These are phyloP conservation scores for Aspergillus ruber DNA, from an alignment of 2,329 filamentous ascomycete genomes.

Conservation along the genomic window DNA sequence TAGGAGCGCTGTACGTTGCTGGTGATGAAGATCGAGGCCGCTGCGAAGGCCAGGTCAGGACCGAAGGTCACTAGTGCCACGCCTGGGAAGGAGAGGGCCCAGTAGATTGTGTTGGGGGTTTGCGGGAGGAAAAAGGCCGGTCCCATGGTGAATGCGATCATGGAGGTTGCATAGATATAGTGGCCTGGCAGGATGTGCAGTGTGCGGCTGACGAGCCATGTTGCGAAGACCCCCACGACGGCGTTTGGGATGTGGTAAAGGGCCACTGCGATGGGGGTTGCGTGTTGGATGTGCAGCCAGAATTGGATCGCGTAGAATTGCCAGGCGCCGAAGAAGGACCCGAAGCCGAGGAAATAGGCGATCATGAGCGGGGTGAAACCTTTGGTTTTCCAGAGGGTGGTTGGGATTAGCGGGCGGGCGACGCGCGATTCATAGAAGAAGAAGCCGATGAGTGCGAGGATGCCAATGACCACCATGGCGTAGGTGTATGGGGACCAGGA, in stretches of 20 bases:
- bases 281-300: constrained; percentile 34
- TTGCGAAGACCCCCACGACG: constrained; percentile 40
- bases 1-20: constrained; percentile 42
- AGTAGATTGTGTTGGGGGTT: constrained; percentile 37
- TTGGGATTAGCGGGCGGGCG: constrained; percentile 41
- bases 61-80: constrained; percentile 43
- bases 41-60: constrained; percentile 43
- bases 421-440: constrained; percentile 42
- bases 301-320: constrained; percentile 38
- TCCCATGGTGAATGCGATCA: constrained; percentile 36
- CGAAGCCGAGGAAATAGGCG: constrained; percentile 40
- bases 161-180: constrained; percentile 41
- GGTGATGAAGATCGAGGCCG: constrained; percentile 46
- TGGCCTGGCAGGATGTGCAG: constrained; percentile 43
- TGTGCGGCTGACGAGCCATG: constrained; percentile 41
- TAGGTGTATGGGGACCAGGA: constrained; percentile 47
- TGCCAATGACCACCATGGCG: constrained; percentile 41
- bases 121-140: constrained; percentile 38
- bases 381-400: constrained; percentile 37
- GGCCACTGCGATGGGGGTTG: constrained; percentile 35
- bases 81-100: constrained; percentile 41
- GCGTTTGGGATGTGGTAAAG: constrained; percentile 43
- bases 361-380: constrained; percentile 40
- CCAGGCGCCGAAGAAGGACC: constrained; percentile 39
- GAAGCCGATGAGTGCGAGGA: constrained; percentile 42